Percentiles rank a stretch among this genome's conserved stretches.
Evolutionary conservation across 805 yeast genomes (phyloP).

Genomic region (Kluyveromyces siamensis): DNA sequence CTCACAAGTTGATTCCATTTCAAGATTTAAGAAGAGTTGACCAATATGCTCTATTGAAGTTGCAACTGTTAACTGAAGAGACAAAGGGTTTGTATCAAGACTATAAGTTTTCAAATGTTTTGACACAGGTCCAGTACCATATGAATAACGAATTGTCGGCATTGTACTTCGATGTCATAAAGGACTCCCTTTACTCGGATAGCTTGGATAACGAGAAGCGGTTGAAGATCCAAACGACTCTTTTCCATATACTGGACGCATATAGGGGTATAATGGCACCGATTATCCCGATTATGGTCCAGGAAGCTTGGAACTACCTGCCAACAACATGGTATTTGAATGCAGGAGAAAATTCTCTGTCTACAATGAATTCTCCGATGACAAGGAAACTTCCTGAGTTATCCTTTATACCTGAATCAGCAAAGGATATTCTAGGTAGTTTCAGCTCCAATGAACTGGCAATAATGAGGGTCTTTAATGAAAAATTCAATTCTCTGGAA

Average conservation of each 20-base stretch:
- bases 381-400: slow-evolving; percentile 4
- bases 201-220: slow-evolving; percentile 30
- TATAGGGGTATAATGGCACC: slow-evolving; percentile 71
- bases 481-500: slow-evolving; percentile 11
- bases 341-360: neutral
- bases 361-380: slow-evolving; percentile 9
- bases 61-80: slow-evolving; percentile 37
- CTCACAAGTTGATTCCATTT: slow-evolving; percentile 30
- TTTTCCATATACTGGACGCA: slow-evolving; percentile 47
- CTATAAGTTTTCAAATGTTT: slow-evolving; percentile 61
- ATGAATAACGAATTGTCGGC: slow-evolving; percentile 73
- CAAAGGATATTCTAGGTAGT: neutral
- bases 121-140: slow-evolving; percentile 60
- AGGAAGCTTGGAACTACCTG: slow-evolving; percentile 73
- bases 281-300: slow-evolving; percentile 72
- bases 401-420: neutral
- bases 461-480: slow-evolving; percentile 14
- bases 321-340: slow-evolving; percentile 27
- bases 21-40: slow-evolving; percentile 43
- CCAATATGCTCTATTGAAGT: slow-evolving; percentile 48
- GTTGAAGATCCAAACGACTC: slow-evolving; percentile 49
- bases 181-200: slow-evolving; percentile 80
- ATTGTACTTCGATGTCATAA: slow-evolving; percentile 74
- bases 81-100: slow-evolving; percentile 39
- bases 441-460: slow-evolving; percentile 15